These are phyloP conservation scores for Fusarium anthophilum DNA, from an alignment of 2,329 filamentous ascomycete species.

Conservation along the genomic window DNA sequence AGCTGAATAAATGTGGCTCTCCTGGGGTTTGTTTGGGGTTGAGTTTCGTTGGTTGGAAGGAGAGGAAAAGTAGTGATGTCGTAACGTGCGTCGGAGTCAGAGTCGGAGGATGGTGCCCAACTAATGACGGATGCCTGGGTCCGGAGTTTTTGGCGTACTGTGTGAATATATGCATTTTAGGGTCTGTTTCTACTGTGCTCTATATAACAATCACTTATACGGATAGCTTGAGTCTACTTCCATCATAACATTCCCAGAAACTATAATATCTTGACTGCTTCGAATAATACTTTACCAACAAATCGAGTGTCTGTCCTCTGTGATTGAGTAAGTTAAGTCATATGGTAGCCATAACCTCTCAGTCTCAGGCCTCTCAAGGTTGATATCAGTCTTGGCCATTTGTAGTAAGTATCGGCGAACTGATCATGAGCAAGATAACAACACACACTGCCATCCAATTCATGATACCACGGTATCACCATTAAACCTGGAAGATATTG, in stretches of 20 bases:
- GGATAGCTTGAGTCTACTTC: background rate
- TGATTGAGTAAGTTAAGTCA: background rate
- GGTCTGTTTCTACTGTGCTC: background rate
- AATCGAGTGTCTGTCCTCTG: background rate
- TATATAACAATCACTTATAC: background rate
- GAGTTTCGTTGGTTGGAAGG: background rate
- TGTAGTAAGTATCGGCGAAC: background rate
- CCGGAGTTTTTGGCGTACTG: conserved; percentile 9
- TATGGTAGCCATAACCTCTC: too few species aligned
- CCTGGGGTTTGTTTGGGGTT: conserved; percentile 2
- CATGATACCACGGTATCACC: conserved; percentile 3
- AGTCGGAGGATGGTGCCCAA: conserved; percentile 20
- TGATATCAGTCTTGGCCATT: background rate
- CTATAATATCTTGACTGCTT: too few species aligned
- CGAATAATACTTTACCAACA: background rate
- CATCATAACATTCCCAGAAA: too few species aligned
- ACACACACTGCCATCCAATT: background rate
- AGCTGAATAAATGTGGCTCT: conserved; percentile 7
- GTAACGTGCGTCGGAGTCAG: conserved; percentile 15
- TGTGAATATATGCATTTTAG: background rate
- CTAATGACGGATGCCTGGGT: conserved; percentile 24
- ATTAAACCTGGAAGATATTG: background rate
- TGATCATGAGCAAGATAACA: background rate
- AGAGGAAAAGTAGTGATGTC: conserved; percentile 13
- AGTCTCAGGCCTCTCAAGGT: background rate